These are phyloP conservation scores for Penicillium sp. DNA, from an alignment of 2,329 filamentous ascomycete genomes.

Conservation along the genomic window DNA sequence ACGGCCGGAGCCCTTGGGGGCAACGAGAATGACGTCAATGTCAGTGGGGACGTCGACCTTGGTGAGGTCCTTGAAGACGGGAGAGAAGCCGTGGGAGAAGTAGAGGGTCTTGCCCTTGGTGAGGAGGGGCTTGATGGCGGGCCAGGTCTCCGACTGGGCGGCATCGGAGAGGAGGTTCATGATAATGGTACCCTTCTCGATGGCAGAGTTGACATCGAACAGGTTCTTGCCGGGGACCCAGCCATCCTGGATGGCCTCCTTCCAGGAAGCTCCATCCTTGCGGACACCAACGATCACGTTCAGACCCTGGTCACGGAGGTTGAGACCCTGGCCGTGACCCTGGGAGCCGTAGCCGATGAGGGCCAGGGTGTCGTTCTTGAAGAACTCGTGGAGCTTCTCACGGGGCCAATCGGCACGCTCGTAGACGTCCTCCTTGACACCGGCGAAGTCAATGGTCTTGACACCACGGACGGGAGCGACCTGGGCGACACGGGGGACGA, in stretches of 20 bases:
- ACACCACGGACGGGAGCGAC: constrained; percentile 65
- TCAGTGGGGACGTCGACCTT: constrained; percentile 95
- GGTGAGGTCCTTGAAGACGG: constrained; percentile 99
- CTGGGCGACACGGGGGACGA: constrained; percentile 44
- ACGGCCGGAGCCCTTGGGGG: constrained; percentile 97
- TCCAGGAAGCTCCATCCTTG: constrained; percentile 97
- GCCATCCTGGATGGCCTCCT: constrained; percentile 93
- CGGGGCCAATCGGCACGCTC: constrained; percentile 98
- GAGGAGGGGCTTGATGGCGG: constrained; percentile 94
- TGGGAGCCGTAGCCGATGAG: constrained; percentile 98
- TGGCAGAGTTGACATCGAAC: constrained; percentile 97
- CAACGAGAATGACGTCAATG: constrained; percentile 98
- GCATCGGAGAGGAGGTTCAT: constrained; percentile 99
- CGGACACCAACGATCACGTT: constrained; percentile 99
- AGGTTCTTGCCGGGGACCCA: constrained; percentile 99
- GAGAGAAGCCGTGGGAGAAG: constrained; percentile 99
- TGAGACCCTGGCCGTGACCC: constrained; percentile 98
- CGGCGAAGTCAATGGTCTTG: constrained; percentile 99
- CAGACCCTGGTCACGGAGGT: constrained; percentile 98
- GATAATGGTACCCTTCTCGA: constrained; percentile 86
- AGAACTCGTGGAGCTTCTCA: constrained; percentile 99
- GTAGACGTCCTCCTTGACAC: constrained; percentile 89
- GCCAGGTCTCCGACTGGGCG: constrained; percentile 98
- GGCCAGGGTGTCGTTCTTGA: constrained; percentile 99
- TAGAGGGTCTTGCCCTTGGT: constrained; percentile 99